Evolutionary conservation across 2,329 filamentous ascomycete genomes (phyloP).

Genomic region (Cladosporium colombiae): DNA sequence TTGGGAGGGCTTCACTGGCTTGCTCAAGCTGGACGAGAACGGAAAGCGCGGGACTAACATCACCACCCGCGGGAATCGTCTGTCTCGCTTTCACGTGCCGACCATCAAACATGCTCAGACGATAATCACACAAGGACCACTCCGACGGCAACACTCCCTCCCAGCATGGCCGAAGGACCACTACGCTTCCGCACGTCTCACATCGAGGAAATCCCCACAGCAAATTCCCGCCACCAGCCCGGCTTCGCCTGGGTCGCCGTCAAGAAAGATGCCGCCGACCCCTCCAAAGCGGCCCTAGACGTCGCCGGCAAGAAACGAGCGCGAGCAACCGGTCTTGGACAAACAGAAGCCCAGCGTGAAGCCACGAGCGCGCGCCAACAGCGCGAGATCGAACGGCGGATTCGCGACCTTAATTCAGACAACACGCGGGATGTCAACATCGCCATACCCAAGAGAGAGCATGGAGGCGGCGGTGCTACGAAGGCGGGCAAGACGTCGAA

Average conservation of each 20-base stretch:
- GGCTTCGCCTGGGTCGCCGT: conserved; percentile 85
- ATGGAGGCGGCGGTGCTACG: conserved; percentile 45
- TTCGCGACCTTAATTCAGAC: conserved; percentile 81
- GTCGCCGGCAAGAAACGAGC: conserved; percentile 65
- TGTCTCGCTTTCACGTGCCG: not conserved
- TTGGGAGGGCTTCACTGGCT: not conserved
- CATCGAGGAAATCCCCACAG: conserved; percentile 77
- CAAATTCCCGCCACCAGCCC: conserved; percentile 67
- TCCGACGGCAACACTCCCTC: not conserved
- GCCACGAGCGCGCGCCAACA: conserved; percentile 81
- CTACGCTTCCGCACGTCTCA: conserved; percentile 58
- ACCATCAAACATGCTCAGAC: not conserved
- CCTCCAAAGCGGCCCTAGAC: conserved; percentile 48
- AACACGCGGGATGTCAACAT: conserved; percentile 60
- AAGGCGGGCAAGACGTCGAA: conserved; percentile 63
- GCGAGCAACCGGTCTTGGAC: conserved; percentile 50
- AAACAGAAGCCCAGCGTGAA: conserved; percentile 44
- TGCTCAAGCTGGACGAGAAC: conserved; percentile 1
- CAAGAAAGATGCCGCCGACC: conserved; percentile 52
- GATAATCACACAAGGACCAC: not conserved
- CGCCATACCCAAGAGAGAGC: conserved; percentile 58
- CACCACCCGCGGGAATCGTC: not conserved
- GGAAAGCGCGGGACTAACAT: not conserved
- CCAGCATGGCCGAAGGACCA: conserved; percentile 27
- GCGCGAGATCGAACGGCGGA: conserved; percentile 75